Percentiles rank a stretch among this genome's conserved stretches.
phyloP scores from a whole-genome alignment of 305 asterid species.

The Ruellia speciosa region DNA sequence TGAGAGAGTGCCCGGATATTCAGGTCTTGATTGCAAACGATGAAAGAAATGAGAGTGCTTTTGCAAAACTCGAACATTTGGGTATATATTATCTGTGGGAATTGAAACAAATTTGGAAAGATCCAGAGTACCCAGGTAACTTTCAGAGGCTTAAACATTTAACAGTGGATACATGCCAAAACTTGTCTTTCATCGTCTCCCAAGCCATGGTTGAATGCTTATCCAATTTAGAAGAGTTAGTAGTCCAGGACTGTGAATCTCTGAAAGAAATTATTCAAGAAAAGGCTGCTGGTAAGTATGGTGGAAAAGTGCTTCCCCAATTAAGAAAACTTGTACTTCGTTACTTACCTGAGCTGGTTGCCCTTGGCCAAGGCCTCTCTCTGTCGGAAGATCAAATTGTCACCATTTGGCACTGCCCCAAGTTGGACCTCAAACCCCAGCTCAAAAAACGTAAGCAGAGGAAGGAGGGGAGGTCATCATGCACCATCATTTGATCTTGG shows the following conservation, averaged over 20 bases:
- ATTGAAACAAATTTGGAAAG: not conserved
- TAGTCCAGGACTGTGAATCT: slow-evolving; percentile 1
- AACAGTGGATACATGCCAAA: slow-evolving; percentile 4
- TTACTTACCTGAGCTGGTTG: not conserved
- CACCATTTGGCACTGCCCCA: not conserved
- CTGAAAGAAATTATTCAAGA: not conserved
- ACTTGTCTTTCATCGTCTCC: slow-evolving; percentile 8
- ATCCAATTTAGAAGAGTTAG: slow-evolving; percentile 2
- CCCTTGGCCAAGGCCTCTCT: not conserved
- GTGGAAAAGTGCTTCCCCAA: not conserved
- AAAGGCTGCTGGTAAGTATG: not conserved
- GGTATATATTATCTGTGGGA: slow-evolving; percentile 13
- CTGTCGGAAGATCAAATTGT: not conserved
- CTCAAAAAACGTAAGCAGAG: too few species aligned
- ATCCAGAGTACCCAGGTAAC: not conserved
- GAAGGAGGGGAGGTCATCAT: too few species aligned
- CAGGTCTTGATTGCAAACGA: slow-evolving; percentile 1
- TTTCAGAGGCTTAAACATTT: slow-evolving; percentile 12
- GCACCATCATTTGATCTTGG: too few species aligned
- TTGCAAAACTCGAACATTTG: slow-evolving; percentile 16
- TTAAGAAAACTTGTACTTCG: slow-evolving; percentile 12
- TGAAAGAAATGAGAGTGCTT: not conserved
- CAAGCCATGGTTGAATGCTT: not conserved
- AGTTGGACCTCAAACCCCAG: not conserved
- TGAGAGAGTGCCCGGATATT: slow-evolving; percentile 18